Conservation (phyloP, 225 moss, liverwort and hornwort genomes). For the Neckera pumila region DNA sequence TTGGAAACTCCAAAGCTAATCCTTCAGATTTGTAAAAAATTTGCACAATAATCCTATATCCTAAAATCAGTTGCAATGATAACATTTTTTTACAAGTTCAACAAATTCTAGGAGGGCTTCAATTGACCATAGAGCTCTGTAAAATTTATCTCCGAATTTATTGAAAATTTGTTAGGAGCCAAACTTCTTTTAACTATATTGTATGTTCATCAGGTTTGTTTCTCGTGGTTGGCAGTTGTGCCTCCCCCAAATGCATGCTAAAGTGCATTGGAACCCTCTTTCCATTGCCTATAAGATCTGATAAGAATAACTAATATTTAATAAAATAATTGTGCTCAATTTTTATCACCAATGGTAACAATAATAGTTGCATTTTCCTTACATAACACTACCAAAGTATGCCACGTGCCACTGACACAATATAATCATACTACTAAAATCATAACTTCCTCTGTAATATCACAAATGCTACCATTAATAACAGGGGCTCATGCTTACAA, state of each 20-base stretch:
- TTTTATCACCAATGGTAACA: accelerated
- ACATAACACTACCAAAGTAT: too few species aligned
- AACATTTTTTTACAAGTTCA: not conserved
- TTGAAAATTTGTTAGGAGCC: accelerated
- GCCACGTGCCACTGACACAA: too few species aligned
- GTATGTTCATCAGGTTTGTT: not conserved
- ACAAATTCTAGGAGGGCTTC: accelerated
- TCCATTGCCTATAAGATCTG: accelerated
- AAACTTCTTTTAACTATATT: not conserved
- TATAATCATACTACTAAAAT: too few species aligned
- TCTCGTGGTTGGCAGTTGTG: accelerated
- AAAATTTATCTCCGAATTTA: accelerated
- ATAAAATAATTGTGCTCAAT: not conserved
- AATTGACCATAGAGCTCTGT: accelerated
- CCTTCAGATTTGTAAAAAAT: accelerated
- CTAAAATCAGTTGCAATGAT: accelerated
- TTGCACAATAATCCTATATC: accelerated
- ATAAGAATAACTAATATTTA: not conserved
- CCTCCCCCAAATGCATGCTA: accelerated
- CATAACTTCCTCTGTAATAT: too few species aligned
- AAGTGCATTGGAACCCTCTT: not conserved
- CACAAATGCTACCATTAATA: too few species aligned
- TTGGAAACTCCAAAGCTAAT: not conserved
- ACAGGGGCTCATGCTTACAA: too few species aligned
- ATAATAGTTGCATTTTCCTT: not conserved